phyloP scores from a whole-genome alignment of 139 green algal genomes.

The Raphidocelis subcapitata region DNA sequence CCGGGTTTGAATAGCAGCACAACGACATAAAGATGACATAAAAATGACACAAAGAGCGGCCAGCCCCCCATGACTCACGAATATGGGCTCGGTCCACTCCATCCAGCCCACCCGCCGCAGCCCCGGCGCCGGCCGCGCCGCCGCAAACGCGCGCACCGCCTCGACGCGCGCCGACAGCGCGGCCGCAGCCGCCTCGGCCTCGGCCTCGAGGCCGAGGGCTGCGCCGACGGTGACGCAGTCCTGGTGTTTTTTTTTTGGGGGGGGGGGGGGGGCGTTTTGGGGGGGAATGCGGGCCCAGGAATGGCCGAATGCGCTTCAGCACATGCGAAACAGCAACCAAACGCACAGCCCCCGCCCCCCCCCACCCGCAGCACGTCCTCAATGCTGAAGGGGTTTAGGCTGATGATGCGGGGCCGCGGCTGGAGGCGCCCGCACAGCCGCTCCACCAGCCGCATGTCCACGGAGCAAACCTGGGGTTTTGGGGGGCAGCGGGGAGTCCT shows the following conservation, averaged over 20 bases:
- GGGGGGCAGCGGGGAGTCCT: no score
- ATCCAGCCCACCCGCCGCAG: constrained; percentile 63
- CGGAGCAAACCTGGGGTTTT: constrained; percentile 60
- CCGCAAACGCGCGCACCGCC: constrained; percentile 15
- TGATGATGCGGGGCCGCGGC: constrained; percentile 37
- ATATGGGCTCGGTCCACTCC: constrained; percentile 85
- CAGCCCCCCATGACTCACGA: constrained; percentile 18
- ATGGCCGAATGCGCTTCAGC: no score
- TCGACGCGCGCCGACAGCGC: constrained; percentile 38
- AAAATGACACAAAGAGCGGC: no score
- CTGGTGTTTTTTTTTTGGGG: no score
- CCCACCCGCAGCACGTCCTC: constrained; percentile 51
- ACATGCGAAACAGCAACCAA: no score
- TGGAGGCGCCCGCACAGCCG: constrained; percentile 27
- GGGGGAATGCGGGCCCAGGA: no score
- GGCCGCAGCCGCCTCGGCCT: constrained; percentile 24
- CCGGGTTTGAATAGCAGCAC: no score
- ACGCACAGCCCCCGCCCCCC: constrained; percentile 1
- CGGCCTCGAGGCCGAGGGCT: constrained; percentile 33
- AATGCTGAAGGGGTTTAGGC: constrained; percentile 64
- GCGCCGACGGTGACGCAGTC: constrained; percentile 21
- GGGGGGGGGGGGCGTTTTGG: no score
- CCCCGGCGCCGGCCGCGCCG: constrained; percentile 18
- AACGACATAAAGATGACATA: no score
- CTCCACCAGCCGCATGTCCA: constrained; percentile 62